Conservation (phyloP, 2,329 filamentous ascomycete genomes). For the Venturia oleaginea region DNA sequence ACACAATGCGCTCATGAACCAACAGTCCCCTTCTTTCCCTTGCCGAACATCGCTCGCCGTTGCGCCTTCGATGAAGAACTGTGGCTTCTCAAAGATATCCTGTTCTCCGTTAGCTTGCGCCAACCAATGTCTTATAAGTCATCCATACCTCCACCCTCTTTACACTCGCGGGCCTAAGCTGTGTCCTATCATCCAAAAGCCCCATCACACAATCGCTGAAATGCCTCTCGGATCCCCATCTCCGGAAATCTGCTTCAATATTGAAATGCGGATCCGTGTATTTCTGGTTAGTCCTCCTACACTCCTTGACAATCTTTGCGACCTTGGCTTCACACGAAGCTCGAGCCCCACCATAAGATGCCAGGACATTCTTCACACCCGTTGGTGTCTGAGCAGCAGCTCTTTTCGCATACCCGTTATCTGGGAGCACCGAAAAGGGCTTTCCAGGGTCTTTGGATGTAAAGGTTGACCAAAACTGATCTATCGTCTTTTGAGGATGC, state of each 20-base stretch:
- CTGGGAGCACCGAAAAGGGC: constrained; percentile 61
- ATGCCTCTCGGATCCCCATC: constrained; percentile 21
- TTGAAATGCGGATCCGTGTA: constrained; percentile 85
- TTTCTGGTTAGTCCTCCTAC: constrained; percentile 70
- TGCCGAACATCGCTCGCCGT: constrained; percentile 70
- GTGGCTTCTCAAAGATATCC: constrained; percentile 68
- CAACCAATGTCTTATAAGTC: constrained; percentile 18
- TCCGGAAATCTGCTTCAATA: constrained; percentile 66
- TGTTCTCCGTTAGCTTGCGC: constrained; percentile 29
- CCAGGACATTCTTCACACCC: constrained; percentile 47
- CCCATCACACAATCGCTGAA: constrained; percentile 43
- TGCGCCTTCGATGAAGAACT: constrained; percentile 70
- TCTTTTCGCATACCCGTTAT: constrained; percentile 54
- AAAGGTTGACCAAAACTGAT: constrained; percentile 65
- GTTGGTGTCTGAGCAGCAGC: constrained; percentile 45
- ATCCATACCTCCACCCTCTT: constrained; percentile 53
- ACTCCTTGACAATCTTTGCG: constrained; percentile 51
- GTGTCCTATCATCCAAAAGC: constrained; percentile 29
- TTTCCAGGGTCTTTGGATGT: constrained; percentile 62
- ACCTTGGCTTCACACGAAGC: constrained; percentile 57
- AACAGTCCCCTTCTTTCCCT: constrained; percentile 72
- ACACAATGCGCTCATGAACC: constrained; percentile 72
- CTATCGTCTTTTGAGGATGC: constrained; percentile 56
- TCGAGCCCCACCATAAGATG: constrained; percentile 65
- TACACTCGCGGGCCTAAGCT: constrained; percentile 57